Evolutionary conservation across 306 rosid genomes (phyloP).

Genomic region (Pueraria montana): DNA sequence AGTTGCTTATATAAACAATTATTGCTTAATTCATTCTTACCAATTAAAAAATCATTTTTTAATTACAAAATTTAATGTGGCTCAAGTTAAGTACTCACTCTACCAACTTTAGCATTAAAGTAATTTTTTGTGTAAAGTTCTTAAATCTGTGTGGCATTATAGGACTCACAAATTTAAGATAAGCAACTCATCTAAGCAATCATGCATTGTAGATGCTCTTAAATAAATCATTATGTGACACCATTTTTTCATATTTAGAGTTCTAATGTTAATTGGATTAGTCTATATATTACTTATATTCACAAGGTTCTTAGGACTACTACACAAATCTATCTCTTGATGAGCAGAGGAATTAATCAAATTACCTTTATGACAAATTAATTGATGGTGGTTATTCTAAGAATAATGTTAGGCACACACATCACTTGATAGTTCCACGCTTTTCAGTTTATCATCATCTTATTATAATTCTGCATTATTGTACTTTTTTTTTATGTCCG

Average conservation of each 20-base stretch:
- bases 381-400: background rate
- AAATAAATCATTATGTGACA: background rate
- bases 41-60: too few relatives aligned
- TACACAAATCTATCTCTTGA: background rate
- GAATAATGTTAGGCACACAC: background rate
- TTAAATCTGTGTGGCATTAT: too few relatives aligned
- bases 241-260: background rate
- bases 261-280: background rate
- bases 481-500: background rate
- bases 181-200: too few relatives aligned
- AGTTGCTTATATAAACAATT: too few relatives aligned
- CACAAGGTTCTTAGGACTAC: background rate
- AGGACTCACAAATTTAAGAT: too few relatives aligned
- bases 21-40: too few relatives aligned
- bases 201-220: too few relatives aligned
- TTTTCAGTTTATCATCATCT: background rate
- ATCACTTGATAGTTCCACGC: background rate
- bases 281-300: background rate
- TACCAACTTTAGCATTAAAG: too few relatives aligned
- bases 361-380: background rate
- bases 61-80: too few relatives aligned
- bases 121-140: too few relatives aligned
- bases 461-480: background rate
- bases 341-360: background rate
- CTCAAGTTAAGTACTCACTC: too few relatives aligned